These are phyloP conservation scores for Podila verticillata DNA, from an alignment of 192 early-diverging fungal genomes.

Conservation along the genomic window DNA sequence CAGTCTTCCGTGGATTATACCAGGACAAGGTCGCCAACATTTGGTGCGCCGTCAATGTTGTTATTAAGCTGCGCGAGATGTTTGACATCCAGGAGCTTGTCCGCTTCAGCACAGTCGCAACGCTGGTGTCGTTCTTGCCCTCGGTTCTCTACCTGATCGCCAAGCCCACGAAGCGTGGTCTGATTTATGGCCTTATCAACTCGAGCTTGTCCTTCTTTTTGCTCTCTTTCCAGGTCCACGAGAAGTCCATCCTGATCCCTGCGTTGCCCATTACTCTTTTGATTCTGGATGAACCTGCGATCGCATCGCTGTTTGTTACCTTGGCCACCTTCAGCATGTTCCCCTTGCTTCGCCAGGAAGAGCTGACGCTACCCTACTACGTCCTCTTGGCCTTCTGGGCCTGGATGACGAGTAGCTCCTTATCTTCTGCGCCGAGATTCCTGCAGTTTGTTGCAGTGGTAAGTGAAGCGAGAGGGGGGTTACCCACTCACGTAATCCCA, in stretches of 20 bases:
- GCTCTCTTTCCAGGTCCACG: slow-evolving; percentile 98
- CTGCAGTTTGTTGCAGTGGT: slow-evolving; percentile 39
- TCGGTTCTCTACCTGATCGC: slow-evolving; percentile 73
- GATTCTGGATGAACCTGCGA: slow-evolving; percentile 72
- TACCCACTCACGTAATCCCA: neutral
- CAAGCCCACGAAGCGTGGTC: slow-evolving; percentile 57
- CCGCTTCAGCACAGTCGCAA: slow-evolving; percentile 73
- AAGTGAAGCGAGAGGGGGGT: neutral
- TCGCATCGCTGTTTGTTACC: slow-evolving; percentile 76
- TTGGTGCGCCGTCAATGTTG: slow-evolving; percentile 93
- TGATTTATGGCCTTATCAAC: slow-evolving; percentile 80
- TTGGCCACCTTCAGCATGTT: slow-evolving; percentile 86
- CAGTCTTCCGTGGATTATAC: slow-evolving; percentile 91
- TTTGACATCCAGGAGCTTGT: slow-evolving; percentile 69
- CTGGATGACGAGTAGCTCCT: slow-evolving; percentile 54
- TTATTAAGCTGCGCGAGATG: slow-evolving; percentile 81
- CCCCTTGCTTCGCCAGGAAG: slow-evolving; percentile 85
- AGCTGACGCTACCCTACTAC: slow-evolving; percentile 75
- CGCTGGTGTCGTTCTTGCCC: slow-evolving; percentile 77
- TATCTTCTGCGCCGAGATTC: slow-evolving; percentile 10
- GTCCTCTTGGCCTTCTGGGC: slow-evolving; percentile 81
- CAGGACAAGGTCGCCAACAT: slow-evolving; percentile 99
- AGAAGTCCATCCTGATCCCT: slow-evolving; percentile 95
- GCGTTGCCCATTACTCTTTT: slow-evolving; percentile 79
- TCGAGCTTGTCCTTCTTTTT: slow-evolving; percentile 92